A percentile compares a stretch with the other conserved stretches of the same genome.
Evolutionary conservation across 2,329 filamentous ascomycete genomes (phyloP).

Genomic region (Hypoxylon rubiginosum): DNA sequence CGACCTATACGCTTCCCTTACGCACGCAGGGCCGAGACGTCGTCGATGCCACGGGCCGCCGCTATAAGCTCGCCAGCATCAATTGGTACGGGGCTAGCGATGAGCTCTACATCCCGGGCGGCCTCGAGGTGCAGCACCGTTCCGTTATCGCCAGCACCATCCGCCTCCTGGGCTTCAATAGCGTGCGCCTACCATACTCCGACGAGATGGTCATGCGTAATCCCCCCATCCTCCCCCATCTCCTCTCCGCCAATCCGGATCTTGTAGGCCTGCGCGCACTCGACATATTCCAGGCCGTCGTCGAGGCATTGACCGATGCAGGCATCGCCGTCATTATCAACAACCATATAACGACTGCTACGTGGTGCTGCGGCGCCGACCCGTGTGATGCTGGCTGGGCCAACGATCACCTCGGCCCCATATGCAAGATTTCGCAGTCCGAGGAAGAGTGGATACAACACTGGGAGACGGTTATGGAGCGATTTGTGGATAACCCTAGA

Average conservation of each 20-base stretch:
- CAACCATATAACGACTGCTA: slow-evolving; percentile 77
- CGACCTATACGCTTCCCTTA: slow-evolving; percentile 68
- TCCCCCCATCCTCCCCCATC: slow-evolving; percentile 64
- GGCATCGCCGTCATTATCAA: slow-evolving; percentile 76
- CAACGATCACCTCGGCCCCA: slow-evolving; percentile 71
- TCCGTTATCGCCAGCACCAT: slow-evolving; percentile 71
- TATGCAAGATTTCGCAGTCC: slow-evolving; percentile 73
- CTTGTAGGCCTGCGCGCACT: slow-evolving; percentile 68
- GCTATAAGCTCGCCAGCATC: slow-evolving; percentile 72
- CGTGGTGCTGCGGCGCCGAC: slow-evolving; percentile 77
- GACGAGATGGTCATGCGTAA: slow-evolving; percentile 76
- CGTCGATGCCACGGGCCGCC: slow-evolving; percentile 67
- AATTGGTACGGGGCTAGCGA: slow-evolving; percentile 82
- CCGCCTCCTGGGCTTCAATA: slow-evolving; percentile 75
- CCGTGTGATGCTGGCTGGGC: slow-evolving; percentile 77
- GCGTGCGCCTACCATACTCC: slow-evolving; percentile 76
- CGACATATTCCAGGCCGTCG: slow-evolving; percentile 72
- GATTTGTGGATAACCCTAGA: slow-evolving; percentile 68
- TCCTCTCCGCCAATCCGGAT: slow-evolving; percentile 71
- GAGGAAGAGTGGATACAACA: slow-evolving; percentile 76
- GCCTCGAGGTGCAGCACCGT: slow-evolving; percentile 74
- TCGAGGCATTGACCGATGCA: slow-evolving; percentile 70
- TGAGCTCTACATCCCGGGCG: slow-evolving; percentile 73
- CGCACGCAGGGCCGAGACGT: slow-evolving; percentile 71
- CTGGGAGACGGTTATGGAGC: slow-evolving; percentile 74